phyloP scores from a whole-genome alignment of 1,284 basidiomycete species.

The Austroboletus olivaceoglutinosus region DNA sequence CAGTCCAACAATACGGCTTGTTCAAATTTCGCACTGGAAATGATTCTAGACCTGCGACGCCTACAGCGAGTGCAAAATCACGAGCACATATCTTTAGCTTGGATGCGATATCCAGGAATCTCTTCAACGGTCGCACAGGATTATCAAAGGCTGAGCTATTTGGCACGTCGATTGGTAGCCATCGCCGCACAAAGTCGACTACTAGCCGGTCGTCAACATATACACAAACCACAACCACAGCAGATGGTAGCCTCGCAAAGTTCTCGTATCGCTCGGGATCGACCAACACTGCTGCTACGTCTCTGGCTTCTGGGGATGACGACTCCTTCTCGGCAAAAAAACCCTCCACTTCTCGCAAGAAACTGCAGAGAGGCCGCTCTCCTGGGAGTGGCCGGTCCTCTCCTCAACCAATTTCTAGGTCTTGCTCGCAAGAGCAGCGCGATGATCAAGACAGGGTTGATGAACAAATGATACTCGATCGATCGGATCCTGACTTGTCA shows the following conservation, averaged over 20 bases:
- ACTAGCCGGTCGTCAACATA: conserved; percentile 68
- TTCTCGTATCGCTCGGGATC: conserved; percentile 70
- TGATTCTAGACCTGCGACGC: conserved; percentile 77
- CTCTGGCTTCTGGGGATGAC: conserved; percentile 57
- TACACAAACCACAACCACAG: conserved; percentile 62
- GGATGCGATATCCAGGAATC: conserved; percentile 78
- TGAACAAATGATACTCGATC: conserved; percentile 41
- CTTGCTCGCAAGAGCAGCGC: conserved; percentile 41
- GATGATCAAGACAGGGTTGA: conserved; percentile 44
- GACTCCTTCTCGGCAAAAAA: conserved; percentile 49
- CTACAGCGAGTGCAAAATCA: conserved; percentile 64
- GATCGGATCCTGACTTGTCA: conserved; percentile 72
- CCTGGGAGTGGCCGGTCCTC: conserved; percentile 43
- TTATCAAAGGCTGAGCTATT: conserved; percentile 68
- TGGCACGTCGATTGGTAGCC: conserved; percentile 61
- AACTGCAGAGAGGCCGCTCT: conserved; percentile 60
- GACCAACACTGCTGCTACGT: conserved; percentile 59
- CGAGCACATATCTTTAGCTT: conserved; percentile 80
- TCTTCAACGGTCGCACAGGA: conserved; percentile 64
- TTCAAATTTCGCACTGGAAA: conserved; percentile 80
- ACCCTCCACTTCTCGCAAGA: conserved; percentile 48
- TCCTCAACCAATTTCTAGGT: conserved; percentile 36
- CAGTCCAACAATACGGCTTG: conserved; percentile 83
- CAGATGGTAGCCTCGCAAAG: conserved; percentile 61
- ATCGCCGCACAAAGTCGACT: conserved; percentile 57